Conservation (phyloP, 176 grass and related monocot species). For the Musa troglodytarum region DNA sequence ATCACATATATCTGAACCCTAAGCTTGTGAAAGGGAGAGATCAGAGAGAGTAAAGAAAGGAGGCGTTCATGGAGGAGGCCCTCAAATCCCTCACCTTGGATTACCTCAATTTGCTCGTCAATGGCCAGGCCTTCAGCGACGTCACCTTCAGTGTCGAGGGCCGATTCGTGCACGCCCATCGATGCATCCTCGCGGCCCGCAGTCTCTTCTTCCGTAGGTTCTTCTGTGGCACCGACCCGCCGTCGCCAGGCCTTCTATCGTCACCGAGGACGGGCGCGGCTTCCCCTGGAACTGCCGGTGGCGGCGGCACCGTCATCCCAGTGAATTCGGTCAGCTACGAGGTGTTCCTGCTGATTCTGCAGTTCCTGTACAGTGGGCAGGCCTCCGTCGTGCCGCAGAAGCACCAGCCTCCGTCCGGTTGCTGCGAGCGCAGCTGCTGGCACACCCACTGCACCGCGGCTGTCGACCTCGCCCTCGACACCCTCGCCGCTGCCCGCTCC, state of each 20-base stretch:
- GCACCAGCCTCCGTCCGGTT: slow-evolving; percentile 62
- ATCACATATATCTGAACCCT: neutral
- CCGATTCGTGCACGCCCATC: slow-evolving; percentile 81
- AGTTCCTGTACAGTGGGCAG: slow-evolving; percentile 98
- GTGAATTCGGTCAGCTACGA: slow-evolving; percentile 92
- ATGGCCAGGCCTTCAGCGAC: slow-evolving; percentile 97
- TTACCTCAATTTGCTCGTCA: slow-evolving; percentile 96
- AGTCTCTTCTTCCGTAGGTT: slow-evolving; percentile 97
- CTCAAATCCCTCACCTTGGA: slow-evolving; percentile 89
- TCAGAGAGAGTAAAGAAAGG: neutral
- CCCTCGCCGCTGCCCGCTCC: slow-evolving; percentile 61
- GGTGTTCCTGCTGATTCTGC: slow-evolving; percentile 88
- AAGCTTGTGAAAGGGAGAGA: slow-evolving; percentile 15
- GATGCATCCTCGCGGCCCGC: slow-evolving; percentile 89
- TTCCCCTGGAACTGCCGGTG: neutral
- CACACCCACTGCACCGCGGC: slow-evolving; percentile 94
- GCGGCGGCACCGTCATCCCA: slow-evolving; percentile 38
- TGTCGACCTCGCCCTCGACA: slow-evolving; percentile 89
- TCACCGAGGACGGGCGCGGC: slow-evolving; percentile 32
- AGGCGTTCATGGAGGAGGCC: slow-evolving; percentile 56
- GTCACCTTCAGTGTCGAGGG: slow-evolving; percentile 93
- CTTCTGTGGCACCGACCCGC: slow-evolving; percentile 60
- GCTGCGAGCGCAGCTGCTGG: slow-evolving; percentile 84
- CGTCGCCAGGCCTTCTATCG: slow-evolving; percentile 31
- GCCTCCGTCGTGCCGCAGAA: slow-evolving; percentile 95